These are phyloP conservation scores for Lodderomyces parapsilosis DNA, from an alignment of 1,139 yeast genomes.

Conservation along the genomic window DNA sequence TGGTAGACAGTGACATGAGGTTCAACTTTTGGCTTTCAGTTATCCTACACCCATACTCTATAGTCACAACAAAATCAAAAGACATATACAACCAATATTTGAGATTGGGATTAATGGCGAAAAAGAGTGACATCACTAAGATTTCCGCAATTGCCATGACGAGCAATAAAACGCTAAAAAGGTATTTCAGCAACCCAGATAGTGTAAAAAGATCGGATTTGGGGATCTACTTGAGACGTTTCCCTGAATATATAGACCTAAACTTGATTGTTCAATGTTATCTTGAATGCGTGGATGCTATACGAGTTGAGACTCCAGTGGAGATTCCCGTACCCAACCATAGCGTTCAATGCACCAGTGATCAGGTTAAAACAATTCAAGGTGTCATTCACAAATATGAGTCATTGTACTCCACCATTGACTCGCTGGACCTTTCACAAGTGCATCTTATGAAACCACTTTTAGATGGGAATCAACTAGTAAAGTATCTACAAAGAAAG, in stretches of 20 bases:
- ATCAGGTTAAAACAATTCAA: conserved; percentile 8
- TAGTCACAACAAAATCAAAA: conserved; percentile 7
- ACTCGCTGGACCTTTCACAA: conserved; percentile 31
- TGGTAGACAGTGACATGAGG: conserved; percentile 20
- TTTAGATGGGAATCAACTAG: conserved; percentile 69
- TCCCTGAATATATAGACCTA: conserved; percentile 52
- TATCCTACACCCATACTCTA: conserved; percentile 47
- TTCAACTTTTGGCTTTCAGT: conserved; percentile 49
- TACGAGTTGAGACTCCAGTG: conserved; percentile 10
- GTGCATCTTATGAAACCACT: conserved; percentile 51
- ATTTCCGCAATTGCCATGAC: conserved; percentile 41
- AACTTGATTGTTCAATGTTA: conserved; percentile 35
- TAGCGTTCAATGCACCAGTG: conserved; percentile 7
- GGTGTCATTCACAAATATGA: conserved; percentile 29
- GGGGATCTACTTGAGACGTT: conserved; percentile 59
- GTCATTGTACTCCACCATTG: conserved; percentile 25
- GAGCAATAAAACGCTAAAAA: not conserved
- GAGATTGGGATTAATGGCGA: conserved; percentile 69
- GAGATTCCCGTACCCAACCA: conserved; percentile 13
- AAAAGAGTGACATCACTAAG: conserved; percentile 54
- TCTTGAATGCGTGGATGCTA: conserved; percentile 20
- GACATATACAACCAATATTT: conserved; percentile 28
- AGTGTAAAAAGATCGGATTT: conserved; percentile 50
- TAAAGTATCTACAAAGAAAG: conserved; percentile 49
- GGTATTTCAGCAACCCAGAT: conserved; percentile 17